Evolutionary conservation across 345 rosid genomes (phyloP).

Genomic region (Sisymbrium altissimum): DNA sequence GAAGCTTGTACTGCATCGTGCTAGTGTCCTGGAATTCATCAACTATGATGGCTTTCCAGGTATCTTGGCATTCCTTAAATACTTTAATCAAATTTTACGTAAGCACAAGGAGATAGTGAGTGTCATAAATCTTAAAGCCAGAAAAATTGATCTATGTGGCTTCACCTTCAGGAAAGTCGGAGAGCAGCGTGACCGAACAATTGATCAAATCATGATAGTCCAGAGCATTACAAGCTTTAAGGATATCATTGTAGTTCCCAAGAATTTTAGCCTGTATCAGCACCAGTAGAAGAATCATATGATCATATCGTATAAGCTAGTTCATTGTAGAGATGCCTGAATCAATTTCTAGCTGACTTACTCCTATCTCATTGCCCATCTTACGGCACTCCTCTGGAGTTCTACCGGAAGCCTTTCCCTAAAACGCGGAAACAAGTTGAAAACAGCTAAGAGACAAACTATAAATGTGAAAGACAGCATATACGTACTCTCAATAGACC

Average conservation of each 20-base stretch:
- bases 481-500: neutral
- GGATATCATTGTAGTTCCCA: constrained; percentile 56
- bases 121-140: constrained; percentile 6
- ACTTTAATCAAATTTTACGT: constrained; percentile 44
- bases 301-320: constrained; percentile 27
- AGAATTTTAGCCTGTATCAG: constrained; percentile 76
- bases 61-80: constrained; percentile 63
- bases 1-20: constrained; percentile 76
- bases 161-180: constrained; percentile 76
- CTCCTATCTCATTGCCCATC: constrained; percentile 71
- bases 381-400: constrained; percentile 55
- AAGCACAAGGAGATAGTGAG: constrained; percentile 17
- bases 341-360: constrained; percentile 43
- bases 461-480: neutral
- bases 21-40: constrained; percentile 99
- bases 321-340: constrained; percentile 17
- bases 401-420: constrained; percentile 94
- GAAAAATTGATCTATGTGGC: constrained; percentile 8
- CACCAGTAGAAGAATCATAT: constrained; percentile 27
- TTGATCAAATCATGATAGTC: constrained; percentile 92
- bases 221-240: constrained; percentile 79
- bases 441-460: constrained; percentile 1
- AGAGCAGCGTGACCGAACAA: constrained; percentile 73
- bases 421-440: constrained; percentile 27
- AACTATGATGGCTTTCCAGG: constrained; percentile 82